Evolutionary conservation across 2,329 filamentous ascomycete species (phyloP).

Genomic region (Sporothrix humicola): DNA sequence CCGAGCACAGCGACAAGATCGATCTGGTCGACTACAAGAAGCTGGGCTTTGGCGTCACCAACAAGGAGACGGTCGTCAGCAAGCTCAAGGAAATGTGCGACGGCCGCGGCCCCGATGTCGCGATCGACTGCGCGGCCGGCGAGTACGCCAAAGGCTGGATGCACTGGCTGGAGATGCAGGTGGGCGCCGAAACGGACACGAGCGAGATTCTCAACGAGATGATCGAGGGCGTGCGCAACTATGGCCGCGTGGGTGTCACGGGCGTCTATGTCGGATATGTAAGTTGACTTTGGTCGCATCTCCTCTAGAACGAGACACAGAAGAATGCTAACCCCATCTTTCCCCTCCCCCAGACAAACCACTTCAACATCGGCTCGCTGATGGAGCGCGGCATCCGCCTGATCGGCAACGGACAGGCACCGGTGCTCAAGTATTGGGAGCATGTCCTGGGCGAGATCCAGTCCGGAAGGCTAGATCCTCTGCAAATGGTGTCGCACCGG

Average conservation of each 20-base stretch:
- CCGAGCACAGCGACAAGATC: conserved; percentile 57
- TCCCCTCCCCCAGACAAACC: conserved; percentile 64
- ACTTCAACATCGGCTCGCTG: conserved; percentile 81
- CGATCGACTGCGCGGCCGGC: conserved; percentile 69
- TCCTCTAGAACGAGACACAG: too few relatives aligned
- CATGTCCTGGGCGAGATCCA: conserved; percentile 72
- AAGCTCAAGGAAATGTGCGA: conserved; percentile 75
- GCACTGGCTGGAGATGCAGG: conserved; percentile 61
- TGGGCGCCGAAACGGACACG: conserved; percentile 82
- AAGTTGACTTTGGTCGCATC: conserved; percentile 40
- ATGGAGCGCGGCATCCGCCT: conserved; percentile 88
- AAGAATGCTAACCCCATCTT: neutral
- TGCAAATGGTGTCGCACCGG: conserved; percentile 82
- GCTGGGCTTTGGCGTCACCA: conserved; percentile 63
- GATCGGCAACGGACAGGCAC: conserved; percentile 69
- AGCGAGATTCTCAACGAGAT: conserved; percentile 82
- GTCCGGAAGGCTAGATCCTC: conserved; percentile 71
- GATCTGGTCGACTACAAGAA: conserved; percentile 72
- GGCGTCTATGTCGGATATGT: conserved; percentile 69
- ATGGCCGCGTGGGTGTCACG: conserved; percentile 76
- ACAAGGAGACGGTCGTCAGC: conserved; percentile 67
- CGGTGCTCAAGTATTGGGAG: conserved; percentile 85
- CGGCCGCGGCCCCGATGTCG: conserved; percentile 75
- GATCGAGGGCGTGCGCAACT: conserved; percentile 74
- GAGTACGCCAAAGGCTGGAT: conserved; percentile 67